Evolutionary conservation across 305 asterid species (phyloP).

Genomic region (Solanum chacoense): DNA sequence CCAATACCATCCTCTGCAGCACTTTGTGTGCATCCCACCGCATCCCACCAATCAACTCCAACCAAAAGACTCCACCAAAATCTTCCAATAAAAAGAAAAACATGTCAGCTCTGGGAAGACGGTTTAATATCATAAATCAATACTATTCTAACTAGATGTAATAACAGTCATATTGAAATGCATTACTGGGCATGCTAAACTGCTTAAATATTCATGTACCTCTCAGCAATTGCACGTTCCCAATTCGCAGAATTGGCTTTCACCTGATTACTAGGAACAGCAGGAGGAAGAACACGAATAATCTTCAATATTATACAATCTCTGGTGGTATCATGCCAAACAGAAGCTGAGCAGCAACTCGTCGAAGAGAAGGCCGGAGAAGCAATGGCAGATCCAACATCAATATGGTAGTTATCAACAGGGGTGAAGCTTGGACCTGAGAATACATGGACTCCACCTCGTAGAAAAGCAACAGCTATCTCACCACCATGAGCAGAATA

Average conservation of each 20-base stretch:
- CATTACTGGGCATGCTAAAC: neutral
- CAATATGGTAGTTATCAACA: conserved; percentile 75
- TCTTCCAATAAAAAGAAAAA: conserved; percentile 30
- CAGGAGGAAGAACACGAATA: conserved; percentile 91
- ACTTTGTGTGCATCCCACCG: conserved; percentile 98
- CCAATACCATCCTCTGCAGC: conserved; percentile 99
- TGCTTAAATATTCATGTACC: conserved; percentile 30
- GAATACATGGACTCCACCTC: conserved; percentile 79
- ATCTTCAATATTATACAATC: conserved; percentile 86
- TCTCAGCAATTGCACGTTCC: conserved; percentile 99
- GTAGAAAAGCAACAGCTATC: conserved; percentile 90
- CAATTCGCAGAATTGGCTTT: conserved; percentile 77
- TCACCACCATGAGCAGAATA: conserved; percentile 99
- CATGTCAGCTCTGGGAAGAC: neutral
- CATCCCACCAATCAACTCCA: conserved; percentile 99
- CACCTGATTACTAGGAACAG: conserved; percentile 60
- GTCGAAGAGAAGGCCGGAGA: conserved; percentile 97
- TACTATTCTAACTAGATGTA: neutral
- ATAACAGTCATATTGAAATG: neutral
- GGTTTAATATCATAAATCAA: neutral
- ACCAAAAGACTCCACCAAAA: conserved; percentile 99
- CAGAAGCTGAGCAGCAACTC: conserved; percentile 98
- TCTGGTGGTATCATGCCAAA: conserved; percentile 81
- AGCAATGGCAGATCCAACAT: conserved; percentile 90
- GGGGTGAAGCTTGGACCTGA: conserved; percentile 70